These are phyloP conservation scores for Phylloporus sp. DNA, from an alignment of 768 basidiomycete genomes.

Conservation along the genomic window DNA sequence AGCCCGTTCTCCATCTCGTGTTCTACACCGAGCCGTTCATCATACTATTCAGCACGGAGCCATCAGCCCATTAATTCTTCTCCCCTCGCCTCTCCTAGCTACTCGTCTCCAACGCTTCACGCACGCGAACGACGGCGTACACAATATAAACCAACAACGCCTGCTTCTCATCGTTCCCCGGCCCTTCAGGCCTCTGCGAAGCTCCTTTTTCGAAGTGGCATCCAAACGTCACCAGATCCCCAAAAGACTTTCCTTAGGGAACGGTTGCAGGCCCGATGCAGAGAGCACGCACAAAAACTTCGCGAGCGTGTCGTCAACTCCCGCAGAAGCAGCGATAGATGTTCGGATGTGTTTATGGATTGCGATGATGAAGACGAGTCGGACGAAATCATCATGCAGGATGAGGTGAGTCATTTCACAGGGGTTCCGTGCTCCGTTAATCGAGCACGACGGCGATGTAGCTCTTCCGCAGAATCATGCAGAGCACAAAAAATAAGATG, in stretches of 20 bases:
- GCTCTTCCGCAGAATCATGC: constrained; percentile 67
- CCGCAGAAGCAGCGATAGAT: constrained; percentile 44
- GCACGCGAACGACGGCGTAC: constrained; percentile 48
- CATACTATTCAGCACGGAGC: constrained; percentile 27
- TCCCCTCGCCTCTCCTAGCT: constrained; percentile 45
- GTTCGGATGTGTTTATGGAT: constrained; percentile 45
- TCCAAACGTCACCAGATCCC: constrained; percentile 37
- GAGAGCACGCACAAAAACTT: constrained; percentile 57
- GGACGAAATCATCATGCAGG: constrained; percentile 56
- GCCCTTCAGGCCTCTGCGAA: constrained; percentile 6
- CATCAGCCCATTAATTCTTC: constrained; percentile 45
- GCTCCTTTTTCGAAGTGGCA: constrained; percentile 12
- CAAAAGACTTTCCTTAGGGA: constrained; percentile 56
- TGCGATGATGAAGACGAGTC: constrained; percentile 56
- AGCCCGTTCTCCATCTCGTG: constrained; percentile 30
- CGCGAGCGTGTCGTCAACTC: constrained; percentile 44
- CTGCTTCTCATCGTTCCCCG: constrained; percentile 23
- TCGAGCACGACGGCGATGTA: constrained; percentile 21
- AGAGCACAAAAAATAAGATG: constrained; percentile 46
- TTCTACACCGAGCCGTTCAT: constrained; percentile 36
- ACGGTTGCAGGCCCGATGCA: constrained; percentile 56
- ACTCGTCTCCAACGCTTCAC: constrained; percentile 43
- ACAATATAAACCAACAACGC: constrained; percentile 47
- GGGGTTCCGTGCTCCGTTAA: constrained; percentile 8
- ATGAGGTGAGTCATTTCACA: constrained; percentile 42